These are phyloP conservation scores for Nigrospora osmanthi DNA, from an alignment of 2,329 filamentous ascomycete genomes.

Conservation along the genomic window DNA sequence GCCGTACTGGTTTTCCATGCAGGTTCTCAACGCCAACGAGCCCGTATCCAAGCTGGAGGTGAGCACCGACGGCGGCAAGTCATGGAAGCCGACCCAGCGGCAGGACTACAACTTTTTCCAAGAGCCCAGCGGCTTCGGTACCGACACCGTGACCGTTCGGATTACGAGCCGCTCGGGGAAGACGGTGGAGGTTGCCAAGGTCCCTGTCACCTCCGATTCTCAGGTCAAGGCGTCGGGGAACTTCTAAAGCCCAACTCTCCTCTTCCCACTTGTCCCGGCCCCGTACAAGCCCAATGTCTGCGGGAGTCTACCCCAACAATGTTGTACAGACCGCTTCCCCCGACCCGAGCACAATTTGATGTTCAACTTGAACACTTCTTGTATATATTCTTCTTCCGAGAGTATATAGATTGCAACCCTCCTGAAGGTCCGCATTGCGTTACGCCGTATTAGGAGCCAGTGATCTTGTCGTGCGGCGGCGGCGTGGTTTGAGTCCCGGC, in stretches of 20 bases:
- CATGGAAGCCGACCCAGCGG: slow-evolving; percentile 49
- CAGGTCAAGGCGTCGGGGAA: slow-evolving; percentile 12
- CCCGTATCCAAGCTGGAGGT: slow-evolving; percentile 50
- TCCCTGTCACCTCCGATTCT: slow-evolving; percentile 28
- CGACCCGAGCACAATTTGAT: too few relatives aligned
- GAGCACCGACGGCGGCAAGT: slow-evolving; percentile 48
- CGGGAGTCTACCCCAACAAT: too few relatives aligned
- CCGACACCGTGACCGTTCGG: slow-evolving; percentile 42
- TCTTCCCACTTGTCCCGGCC: too few relatives aligned
- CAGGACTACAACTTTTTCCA: slow-evolving; percentile 56
- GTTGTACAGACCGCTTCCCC: too few relatives aligned
- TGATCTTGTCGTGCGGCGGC: too few relatives aligned
- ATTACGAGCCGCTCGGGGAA: slow-evolving; percentile 46
- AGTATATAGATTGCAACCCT: too few relatives aligned
- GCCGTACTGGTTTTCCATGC: slow-evolving; percentile 42
- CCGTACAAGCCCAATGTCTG: too few relatives aligned
- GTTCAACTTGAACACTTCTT: too few relatives aligned
- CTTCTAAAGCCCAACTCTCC: slow-evolving; percentile 5
- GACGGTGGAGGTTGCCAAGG: slow-evolving; percentile 40
- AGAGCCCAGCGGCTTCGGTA: slow-evolving; percentile 47
- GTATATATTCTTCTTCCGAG: too few relatives aligned
- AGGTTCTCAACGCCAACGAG: slow-evolving; percentile 56
- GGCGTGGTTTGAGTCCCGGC: too few relatives aligned
- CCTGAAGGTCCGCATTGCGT: too few relatives aligned
- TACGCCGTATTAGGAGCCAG: too few relatives aligned